Conservation (phyloP, 1,139 yeast species). For the Saccharomyces hybrid region DNA sequence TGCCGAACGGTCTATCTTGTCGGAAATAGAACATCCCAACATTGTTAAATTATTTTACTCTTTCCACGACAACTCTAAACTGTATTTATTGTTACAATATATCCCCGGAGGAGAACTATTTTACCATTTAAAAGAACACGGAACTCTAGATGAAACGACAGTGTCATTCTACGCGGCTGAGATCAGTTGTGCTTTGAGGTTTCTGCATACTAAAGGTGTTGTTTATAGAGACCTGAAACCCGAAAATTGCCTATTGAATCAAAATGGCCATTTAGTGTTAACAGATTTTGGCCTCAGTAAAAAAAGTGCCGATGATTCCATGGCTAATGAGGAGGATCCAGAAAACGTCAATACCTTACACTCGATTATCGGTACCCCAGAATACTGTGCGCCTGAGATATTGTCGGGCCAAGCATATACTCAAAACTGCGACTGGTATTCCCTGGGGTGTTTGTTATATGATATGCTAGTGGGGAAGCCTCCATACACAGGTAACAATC, state of each 20-base stretch:
- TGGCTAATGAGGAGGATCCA: conserved; percentile 23
- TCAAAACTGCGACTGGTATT: conserved; percentile 93
- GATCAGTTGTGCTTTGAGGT: conserved; percentile 71
- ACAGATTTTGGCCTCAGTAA: conserved; percentile 92
- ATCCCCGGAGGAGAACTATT: conserved; percentile 92
- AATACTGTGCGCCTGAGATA: conserved; percentile 95
- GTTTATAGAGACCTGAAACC: conserved; percentile 91
- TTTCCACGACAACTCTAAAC: conserved; percentile 73
- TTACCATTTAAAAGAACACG: conserved; percentile 58
- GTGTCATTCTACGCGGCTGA: conserved; percentile 84
- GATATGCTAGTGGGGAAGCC: conserved; percentile 89
- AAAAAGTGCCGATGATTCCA: conserved; percentile 33
- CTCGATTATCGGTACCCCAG: conserved; percentile 88
- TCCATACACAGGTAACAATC: conserved; percentile 87
- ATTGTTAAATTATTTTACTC: conserved; percentile 86
- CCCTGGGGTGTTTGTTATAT: conserved; percentile 80
- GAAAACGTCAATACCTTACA: conserved; percentile 38
- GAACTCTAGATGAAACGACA: conserved; percentile 52
- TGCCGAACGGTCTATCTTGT: conserved; percentile 63
- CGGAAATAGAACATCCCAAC: conserved; percentile 71
- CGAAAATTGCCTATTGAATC: conserved; percentile 80
- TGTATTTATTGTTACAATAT: conserved; percentile 75
- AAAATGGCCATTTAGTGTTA: conserved; percentile 69
- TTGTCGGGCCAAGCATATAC: conserved; percentile 80
- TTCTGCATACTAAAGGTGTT: conserved; percentile 74